These are phyloP conservation scores for Eucalyptus tenuipes DNA, from an alignment of 345 rosid genomes.

Conservation along the genomic window DNA sequence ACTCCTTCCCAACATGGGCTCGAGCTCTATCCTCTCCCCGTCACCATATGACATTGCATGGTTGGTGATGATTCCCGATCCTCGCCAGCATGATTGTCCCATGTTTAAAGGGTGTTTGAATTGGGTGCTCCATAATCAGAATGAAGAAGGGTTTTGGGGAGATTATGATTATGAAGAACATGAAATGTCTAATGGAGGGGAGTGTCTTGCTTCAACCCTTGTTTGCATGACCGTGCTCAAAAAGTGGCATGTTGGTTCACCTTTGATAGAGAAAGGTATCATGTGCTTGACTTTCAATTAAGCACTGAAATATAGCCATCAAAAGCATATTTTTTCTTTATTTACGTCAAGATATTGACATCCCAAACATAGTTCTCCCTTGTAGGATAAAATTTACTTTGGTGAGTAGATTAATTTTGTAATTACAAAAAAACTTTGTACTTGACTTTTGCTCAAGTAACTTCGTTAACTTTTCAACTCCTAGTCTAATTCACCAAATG, in stretches of 20 bases:
- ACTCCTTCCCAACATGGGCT: neutral
- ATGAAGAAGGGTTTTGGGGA: constrained; percentile 40
- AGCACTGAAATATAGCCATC: neutral
- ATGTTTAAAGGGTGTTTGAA: constrained; percentile 1
- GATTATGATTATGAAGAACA: constrained; percentile 10
- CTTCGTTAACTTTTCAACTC: neutral
- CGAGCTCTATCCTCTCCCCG: neutral
- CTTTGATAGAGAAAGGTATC: constrained; percentile 20
- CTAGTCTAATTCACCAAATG: neutral
- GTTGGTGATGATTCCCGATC: neutral
- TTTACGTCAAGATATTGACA: neutral
- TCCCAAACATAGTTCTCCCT: neutral
- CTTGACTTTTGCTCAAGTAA: neutral
- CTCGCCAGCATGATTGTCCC: neutral
- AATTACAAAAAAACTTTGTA: neutral
- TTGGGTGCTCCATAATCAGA: constrained; percentile 44
- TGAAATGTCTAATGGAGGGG: neutral
- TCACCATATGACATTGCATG: neutral
- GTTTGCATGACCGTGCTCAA: constrained; percentile 43
- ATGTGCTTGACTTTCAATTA: neutral
- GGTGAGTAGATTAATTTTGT: neutral
- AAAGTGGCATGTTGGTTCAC: constrained; percentile 20
- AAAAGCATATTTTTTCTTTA: neutral
- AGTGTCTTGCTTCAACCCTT: constrained; percentile 34
- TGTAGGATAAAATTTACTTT: neutral